Evolutionary conservation across 2,329 filamentous ascomycete species (phyloP), one percentile per base, ranked within the genome.

Genomic region (Calycina marina): DNA sequence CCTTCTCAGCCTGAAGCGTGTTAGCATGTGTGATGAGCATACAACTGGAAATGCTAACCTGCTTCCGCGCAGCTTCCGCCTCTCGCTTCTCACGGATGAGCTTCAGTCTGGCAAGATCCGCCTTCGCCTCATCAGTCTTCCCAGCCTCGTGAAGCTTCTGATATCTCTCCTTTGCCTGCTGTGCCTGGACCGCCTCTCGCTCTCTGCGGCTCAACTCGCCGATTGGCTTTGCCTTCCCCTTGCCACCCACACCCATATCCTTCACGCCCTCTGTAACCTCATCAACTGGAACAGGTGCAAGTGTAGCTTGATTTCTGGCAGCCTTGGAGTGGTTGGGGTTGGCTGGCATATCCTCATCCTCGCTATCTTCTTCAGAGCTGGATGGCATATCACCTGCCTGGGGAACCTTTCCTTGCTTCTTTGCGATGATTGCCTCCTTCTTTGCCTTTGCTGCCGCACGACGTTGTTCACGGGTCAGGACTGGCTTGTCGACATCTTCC

Each of bases 121-220:
- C 77, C 55, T 83, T 79, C 29, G 88, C 86, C 65, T 94, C 82
- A 39, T 98, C 90, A 27, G 90, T 96, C 73, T 96, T 96, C 50
- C 88, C 88, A 52, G 85, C 80, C 36, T 85, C 82, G 51, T 94
- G 88, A 48, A 94, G 57, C 60, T 92, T 93, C 64, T 84, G 72
- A 53, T 93, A 94, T 45, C 76, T 70, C 63, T 93, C 86, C 56
- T 85, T 86, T 17, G 83, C 84, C 54, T 88, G 80, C 41, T 79
- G 77, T 2, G 86, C 86, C 60, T 93, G 80, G 18, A 90, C 51
- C 2, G 86, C 81, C 62, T 96, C 77, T 13, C 75, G 61, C 61
- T 82, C 77, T 17, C 73, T 66, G 30, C 77, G 65, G 22, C 69
- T 75, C 28, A 82, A 58, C 52, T 79, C 70, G 15, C 53, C 56